Base-by-base conservation (phyloP, 345 rosid species). In the Lagerstroemia speciosa region DNA sequence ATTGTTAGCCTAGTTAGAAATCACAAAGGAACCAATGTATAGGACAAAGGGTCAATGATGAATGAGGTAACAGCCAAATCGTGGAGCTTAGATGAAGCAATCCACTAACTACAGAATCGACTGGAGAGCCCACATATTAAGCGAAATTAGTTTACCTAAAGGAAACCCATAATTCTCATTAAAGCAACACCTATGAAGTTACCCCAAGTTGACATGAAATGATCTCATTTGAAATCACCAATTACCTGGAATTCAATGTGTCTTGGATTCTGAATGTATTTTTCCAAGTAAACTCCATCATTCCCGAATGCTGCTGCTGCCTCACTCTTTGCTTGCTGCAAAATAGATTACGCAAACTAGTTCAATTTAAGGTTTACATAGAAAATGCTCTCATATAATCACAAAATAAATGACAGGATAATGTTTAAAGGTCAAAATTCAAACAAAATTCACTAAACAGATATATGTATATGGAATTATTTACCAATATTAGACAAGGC, bases 251-350 rank as follows among this genome's bases (percentile, higher is more conserved):
- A 94, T 76, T 94, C 99, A 45, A 94, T 94, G 74, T 94, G 99
- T 71, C 97, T 81, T 64, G 99, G 99, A 78, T 94, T 94, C 76
- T 85, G 95, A 66, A 94, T 83, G 66, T 81, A 94, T 79, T 91
- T 94, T 79, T 94, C 99, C 82, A 94, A 75, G 84, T 94, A 94
- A 81, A 82, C 87, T 77, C 99, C 99, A 76, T 94, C 99, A 78
- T 94, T 94, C 73, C 97, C 99, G 72, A 94, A 94, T 72, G 99
- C 97, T 41, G 96, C 99, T 24, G 90, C 99, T 67, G 97, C 99
- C 83, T 94, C 97, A 73, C 96, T 87, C 81, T 94, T 94, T 64
- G 99, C 99, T 91, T 89, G 96, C 99, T 94, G 81, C 48, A 73
- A 61, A 75, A 46, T 55, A 77, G 64, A 70, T 66, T 34, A 66